These are phyloP conservation scores for Mycosphaerella sp. DNA, from an alignment of 2,329 filamentous ascomycete genomes.

Conservation along the genomic window DNA sequence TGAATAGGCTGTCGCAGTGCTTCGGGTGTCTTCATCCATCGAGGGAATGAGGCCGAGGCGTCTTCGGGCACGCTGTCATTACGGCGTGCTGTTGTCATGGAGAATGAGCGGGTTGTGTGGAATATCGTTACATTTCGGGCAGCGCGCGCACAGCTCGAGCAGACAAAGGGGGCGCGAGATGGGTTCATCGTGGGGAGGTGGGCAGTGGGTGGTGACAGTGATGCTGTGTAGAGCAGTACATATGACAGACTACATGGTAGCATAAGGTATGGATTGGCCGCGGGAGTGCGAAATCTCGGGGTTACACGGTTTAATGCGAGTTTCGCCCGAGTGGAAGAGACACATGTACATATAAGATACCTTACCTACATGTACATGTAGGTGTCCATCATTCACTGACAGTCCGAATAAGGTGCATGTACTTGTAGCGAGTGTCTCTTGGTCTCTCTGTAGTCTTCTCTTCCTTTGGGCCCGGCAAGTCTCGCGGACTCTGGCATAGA, in stretches of 20 bases:
- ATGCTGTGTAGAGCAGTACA: too few relatives aligned
- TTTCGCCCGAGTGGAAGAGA: neutral
- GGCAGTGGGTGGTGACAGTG: neutral
- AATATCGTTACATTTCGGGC: conserved; percentile 15
- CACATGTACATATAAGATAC: too few relatives aligned
- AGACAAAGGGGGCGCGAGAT: conserved; percentile 26
- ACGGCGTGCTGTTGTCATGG: conserved; percentile 18
- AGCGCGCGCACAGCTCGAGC: conserved; percentile 30
- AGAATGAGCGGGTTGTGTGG: conserved; percentile 10
- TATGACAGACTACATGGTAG: too few relatives aligned
- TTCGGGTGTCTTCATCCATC: conserved; percentile 47
- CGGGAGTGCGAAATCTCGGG: too few relatives aligned
- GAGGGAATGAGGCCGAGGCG: conserved; percentile 33
- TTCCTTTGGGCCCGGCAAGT: too few relatives aligned
- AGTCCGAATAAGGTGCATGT: too few relatives aligned
- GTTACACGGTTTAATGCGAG: neutral
- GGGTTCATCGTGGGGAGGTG: conserved; percentile 18
- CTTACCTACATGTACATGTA: too few relatives aligned
- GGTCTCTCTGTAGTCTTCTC: too few relatives aligned
- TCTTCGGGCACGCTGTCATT: conserved; percentile 17
- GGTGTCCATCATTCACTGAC: too few relatives aligned
- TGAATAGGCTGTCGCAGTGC: conserved; percentile 47
- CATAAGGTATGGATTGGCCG: too few relatives aligned
- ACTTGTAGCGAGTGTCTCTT: too few relatives aligned
- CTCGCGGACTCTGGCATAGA: neutral